Conservation (phyloP, 192 early-diverging fungal genomes). For the Oehlia diaphana region DNA sequence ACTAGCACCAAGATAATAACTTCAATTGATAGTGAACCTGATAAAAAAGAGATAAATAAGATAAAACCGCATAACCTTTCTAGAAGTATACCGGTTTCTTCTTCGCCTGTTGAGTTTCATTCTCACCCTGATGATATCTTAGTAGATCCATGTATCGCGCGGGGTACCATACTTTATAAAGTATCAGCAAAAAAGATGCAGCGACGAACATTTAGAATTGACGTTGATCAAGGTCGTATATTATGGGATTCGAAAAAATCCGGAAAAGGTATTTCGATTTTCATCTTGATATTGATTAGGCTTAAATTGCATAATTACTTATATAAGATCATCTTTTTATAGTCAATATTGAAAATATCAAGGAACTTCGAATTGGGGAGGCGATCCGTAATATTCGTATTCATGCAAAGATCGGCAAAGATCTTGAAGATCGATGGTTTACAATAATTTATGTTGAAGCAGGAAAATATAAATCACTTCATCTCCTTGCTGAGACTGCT, state of each 20-base stretch:
- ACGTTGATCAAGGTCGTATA: slow-evolving; percentile 43
- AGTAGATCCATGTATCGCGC: slow-evolving; percentile 24
- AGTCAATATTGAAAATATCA: slow-evolving; percentile 52
- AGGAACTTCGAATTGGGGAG: slow-evolving; percentile 44
- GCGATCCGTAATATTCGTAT: slow-evolving; percentile 43
- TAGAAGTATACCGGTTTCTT: neutral
- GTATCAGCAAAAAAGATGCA: slow-evolving; percentile 45
- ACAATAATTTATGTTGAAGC: slow-evolving; percentile 44
- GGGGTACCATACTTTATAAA: slow-evolving; percentile 41
- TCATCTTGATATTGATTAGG: neutral
- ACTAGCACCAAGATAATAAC: neutral
- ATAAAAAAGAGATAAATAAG: neutral
- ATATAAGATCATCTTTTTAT: neutral
- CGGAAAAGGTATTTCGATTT: slow-evolving; percentile 32
- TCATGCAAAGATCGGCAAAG: slow-evolving; percentile 35
- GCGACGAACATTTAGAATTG: slow-evolving; percentile 41
- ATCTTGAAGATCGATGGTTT: slow-evolving; percentile 43
- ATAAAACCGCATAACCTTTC: neutral
- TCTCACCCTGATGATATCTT: neutral
- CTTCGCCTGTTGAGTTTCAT: neutral
- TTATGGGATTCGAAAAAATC: slow-evolving; percentile 49
- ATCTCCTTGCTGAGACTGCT: slow-evolving; percentile 42
- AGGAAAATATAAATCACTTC: slow-evolving; percentile 48
- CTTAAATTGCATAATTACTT: neutral
- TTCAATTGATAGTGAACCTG: neutral